These are phyloP conservation scores for Mollisia scopiformis DNA, from an alignment of 2,329 filamentous ascomycete genomes.

Conservation along the genomic window DNA sequence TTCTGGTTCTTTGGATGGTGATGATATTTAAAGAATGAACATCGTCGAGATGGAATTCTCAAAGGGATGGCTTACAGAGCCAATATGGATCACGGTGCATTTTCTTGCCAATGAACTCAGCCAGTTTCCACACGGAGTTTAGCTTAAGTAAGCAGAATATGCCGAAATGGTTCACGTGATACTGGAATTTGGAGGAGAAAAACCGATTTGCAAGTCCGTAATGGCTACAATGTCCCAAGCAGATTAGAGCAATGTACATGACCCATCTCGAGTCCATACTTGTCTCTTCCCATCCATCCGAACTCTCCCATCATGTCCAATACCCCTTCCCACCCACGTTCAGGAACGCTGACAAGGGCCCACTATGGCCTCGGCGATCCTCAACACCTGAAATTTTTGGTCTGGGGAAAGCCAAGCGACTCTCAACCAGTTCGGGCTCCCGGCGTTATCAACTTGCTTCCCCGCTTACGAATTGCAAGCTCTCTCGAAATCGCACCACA, in stretches of 20 bases:
- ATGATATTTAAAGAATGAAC: conserved; percentile 14
- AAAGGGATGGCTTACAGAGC: conserved; percentile 22
- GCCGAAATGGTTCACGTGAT: not conserved
- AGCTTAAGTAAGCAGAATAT: not conserved
- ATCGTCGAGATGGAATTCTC: conserved; percentile 18
- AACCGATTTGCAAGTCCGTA: not conserved
- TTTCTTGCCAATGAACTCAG: not conserved
- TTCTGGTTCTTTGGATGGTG: conserved; percentile 5
- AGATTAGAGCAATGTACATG: not conserved
- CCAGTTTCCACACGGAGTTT: not conserved
- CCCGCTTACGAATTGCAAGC: not conserved
- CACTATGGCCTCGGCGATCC: not conserved
- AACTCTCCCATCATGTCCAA: not conserved
- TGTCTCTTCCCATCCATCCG: not conserved
- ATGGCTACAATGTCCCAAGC: not conserved
- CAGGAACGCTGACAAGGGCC: conserved; percentile 9
- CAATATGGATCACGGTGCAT: conserved; percentile 3
- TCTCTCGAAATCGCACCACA: conserved; percentile 4
- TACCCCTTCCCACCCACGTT: not conserved
- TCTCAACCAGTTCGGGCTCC: conserved; percentile 14
- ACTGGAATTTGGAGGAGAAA: not conserved
- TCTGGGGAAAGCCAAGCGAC: conserved; percentile 4
- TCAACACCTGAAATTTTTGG: conserved; percentile 7
- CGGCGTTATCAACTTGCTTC: conserved; percentile 3
- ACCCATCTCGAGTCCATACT: not conserved